These are phyloP conservation scores for Boletus subparvulus DNA, from an alignment of 768 basidiomycete genomes.

Conservation along the genomic window DNA sequence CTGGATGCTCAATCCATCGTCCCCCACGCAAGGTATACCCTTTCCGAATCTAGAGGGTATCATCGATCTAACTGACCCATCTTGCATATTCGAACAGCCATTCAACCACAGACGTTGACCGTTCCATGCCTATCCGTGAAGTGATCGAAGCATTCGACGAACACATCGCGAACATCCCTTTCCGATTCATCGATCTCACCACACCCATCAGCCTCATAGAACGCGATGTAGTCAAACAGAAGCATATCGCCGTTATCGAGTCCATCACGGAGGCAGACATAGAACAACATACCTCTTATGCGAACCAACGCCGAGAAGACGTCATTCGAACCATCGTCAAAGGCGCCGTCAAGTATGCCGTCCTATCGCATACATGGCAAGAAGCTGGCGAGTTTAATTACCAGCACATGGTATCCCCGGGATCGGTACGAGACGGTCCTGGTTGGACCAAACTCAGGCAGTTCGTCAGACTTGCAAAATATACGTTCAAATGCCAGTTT, in stretches of 20 bases:
- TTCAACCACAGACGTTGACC: not conserved
- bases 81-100: no score
- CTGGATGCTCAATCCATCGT: no score
- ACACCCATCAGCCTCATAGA: not conserved
- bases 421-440: not conserved
- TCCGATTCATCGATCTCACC: not conserved
- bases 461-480: not conserved
- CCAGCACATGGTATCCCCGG: not conserved
- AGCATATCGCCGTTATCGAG: not conserved
- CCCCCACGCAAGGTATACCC: no score
- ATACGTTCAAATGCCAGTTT: not conserved
- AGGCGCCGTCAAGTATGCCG: constrained; percentile 2
- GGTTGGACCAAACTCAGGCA: constrained; percentile 1
- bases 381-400: not conserved
- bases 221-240: not conserved
- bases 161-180: not conserved
- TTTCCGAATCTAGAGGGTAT: no score
- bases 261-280: constrained; percentile 10
- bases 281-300: not conserved
- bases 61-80: no score
- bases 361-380: constrained; percentile 5
- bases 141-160: constrained; percentile 3
- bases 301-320: not conserved
- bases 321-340: constrained; percentile 4
- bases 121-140: constrained; percentile 1